Evolutionary conservation across 768 basidiomycete genomes (phyloP).

Genomic region (Lentinula guzmanii): DNA sequence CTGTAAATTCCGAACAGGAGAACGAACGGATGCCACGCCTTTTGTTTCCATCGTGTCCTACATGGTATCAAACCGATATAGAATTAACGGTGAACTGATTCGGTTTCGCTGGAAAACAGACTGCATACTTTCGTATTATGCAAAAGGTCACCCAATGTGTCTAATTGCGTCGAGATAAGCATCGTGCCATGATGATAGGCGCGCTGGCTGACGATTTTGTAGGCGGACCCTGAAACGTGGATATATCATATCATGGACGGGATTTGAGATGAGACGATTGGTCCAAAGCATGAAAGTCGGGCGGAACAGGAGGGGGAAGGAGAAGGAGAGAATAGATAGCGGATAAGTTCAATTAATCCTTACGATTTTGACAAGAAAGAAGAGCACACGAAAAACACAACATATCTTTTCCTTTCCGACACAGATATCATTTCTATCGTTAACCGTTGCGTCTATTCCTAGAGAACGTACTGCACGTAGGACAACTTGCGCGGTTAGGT

Average conservation of each 20-base stretch:
- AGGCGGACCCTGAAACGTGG: slow-evolving; percentile 96
- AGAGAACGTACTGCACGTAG: slow-evolving; percentile 70
- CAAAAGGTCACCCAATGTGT: slow-evolving; percentile 67
- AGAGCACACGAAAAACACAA: slow-evolving; percentile 15
- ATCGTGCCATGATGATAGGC: slow-evolving; percentile 99
- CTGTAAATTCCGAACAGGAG: slow-evolving; percentile 82
- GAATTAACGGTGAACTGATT: no score
- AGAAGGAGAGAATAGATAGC: slow-evolving; percentile 7
- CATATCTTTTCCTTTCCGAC: slow-evolving; percentile 86
- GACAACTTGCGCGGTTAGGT: slow-evolving; percentile 71
- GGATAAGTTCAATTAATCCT: background rate
- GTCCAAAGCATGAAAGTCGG: background rate
- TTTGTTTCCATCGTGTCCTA: slow-evolving; percentile 79
- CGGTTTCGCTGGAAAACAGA: background rate
- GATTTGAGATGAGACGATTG: no score
- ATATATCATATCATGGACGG: background rate
- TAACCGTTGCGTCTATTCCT: slow-evolving; percentile 72
- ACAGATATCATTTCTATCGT: slow-evolving; percentile 90
- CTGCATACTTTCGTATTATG: slow-evolving; percentile 51
- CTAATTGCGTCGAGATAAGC: slow-evolving; percentile 81
- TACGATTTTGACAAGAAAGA: background rate
- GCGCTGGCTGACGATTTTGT: slow-evolving; percentile 85
- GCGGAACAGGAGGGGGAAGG: background rate
- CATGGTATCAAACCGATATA: no score
- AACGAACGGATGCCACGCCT: slow-evolving; percentile 87